Base-by-base conservation (phyloP, 352 stramenopile species). In the Peronospora belbahrii region DNA sequence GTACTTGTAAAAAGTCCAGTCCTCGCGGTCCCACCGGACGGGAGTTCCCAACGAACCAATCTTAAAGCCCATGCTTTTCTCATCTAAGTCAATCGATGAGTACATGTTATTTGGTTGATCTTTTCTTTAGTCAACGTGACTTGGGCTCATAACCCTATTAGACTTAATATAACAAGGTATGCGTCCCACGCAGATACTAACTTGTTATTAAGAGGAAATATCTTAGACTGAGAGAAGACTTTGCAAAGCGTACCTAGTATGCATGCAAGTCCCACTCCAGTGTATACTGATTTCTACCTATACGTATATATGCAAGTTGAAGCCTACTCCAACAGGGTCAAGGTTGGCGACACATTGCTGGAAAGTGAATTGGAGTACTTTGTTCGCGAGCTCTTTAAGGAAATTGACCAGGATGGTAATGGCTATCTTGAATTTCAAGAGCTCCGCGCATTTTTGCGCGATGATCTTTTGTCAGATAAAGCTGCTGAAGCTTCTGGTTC, bases 341-440 rank as follows among this genome's bases (percentile, higher is more conserved):
- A 85, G 42, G 68, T 86, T 13, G 71, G 74, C 5, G 70, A 81
- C 22, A 76, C 67, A 6, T 52, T 88, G 14, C 46, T 88, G 4
- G 67, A 81, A 57, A 72, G 62, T 20, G 76, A 88, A 33, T 48
- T 88, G 18, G 62, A 83, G 35, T 64, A 81, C 27, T 81, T 88
- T 22, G 74, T 78, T 20, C 62, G 66, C 30, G 67, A 71, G 17
- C 36, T 88, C n/a, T 86, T 86, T 36, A 77, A 83, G 27, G 87
- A 96, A 42, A 97, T 98, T 48, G 91, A 98, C 52, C 90, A 93
- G 45, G 86, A 97, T 49, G 76, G 70, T 4, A 88, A 77, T 14
- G 89, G 93, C 0, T 83, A 81, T 37, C 85, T 98, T 19, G 92
- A 98, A 57, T 98, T 98, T 54, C 87, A 97, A 23, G 92, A 98